Evolutionary conservation across 208 protist species (phyloP).

Genomic region (Trichomonas gallinae): DNA sequence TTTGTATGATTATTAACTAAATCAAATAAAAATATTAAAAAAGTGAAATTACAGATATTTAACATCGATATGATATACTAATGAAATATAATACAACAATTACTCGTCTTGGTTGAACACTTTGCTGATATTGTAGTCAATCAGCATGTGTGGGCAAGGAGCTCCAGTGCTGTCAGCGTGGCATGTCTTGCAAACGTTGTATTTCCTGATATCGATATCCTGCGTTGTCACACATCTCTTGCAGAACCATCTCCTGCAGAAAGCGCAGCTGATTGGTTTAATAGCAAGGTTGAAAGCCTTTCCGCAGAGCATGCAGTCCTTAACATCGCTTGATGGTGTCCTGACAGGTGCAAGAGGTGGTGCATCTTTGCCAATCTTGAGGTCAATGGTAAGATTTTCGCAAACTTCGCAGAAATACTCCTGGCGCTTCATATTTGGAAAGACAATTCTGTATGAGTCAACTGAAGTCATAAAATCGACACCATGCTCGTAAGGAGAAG

Average conservation of each 20-base stretch:
- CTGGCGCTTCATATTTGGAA: neutral
- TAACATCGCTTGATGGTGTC: neutral
- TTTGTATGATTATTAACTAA: too few relatives aligned
- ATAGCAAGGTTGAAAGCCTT: neutral
- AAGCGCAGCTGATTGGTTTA: neutral
- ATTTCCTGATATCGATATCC: neutral
- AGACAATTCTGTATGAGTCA: neutral
- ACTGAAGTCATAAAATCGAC: neutral
- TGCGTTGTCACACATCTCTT: neutral
- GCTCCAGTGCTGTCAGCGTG: neutral
- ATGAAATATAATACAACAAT: too few relatives aligned
- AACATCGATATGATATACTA: too few relatives aligned
- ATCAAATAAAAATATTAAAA: too few relatives aligned
- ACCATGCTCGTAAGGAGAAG: neutral
- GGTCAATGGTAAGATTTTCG: neutral
- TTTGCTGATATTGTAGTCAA: neutral
- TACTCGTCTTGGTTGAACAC: neutral
- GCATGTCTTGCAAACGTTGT: neutral
- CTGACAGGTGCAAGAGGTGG: neutral
- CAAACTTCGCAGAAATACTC: neutral
- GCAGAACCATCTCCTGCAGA: neutral
- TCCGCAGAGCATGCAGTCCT: constrained; percentile 2
- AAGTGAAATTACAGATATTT: too few relatives aligned
- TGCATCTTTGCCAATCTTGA: neutral
- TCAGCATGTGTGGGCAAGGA: neutral